A percentile compares a stretch with the other conserved stretches of the same genome.
Conservation (phyloP, 1,284 basidiomycete species). For the Leccinum holopus region DNA sequence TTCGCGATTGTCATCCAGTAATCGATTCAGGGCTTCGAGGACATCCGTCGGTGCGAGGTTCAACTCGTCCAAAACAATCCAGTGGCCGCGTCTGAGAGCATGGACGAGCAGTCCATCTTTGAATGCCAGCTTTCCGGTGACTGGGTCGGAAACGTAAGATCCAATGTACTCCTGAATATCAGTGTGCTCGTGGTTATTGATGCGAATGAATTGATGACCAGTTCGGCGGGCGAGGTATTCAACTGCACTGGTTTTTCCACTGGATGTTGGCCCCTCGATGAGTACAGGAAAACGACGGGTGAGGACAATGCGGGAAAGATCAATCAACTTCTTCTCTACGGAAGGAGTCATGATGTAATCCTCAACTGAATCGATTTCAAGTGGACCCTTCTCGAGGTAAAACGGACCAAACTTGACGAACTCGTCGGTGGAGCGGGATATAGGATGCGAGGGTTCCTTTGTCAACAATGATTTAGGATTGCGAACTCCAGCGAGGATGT, state of each 20-base stretch:
- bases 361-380: constrained; percentile 60
- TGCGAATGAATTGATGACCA: constrained; percentile 95
- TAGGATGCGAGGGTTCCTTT: constrained; percentile 64
- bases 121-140: constrained; percentile 91
- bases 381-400: constrained; percentile 80
- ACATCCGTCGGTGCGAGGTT: constrained; percentile 99
- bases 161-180: constrained; percentile 99
- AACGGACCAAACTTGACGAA: constrained; percentile 90
- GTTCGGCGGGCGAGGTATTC: constrained; percentile 94
- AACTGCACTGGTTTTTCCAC: constrained; percentile 96
- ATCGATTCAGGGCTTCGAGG: constrained; percentile 93
- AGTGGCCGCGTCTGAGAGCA: constrained; percentile 90
- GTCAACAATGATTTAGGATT: constrained; percentile 77
- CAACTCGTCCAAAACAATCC: constrained; percentile 98
- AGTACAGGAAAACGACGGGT: constrained; percentile 92
- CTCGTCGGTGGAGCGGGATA: constrained; percentile 47
- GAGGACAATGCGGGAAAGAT: constrained; percentile 88
- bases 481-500: constrained; percentile 81
- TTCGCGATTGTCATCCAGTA: constrained; percentile 98
- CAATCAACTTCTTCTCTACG: constrained; percentile 92
- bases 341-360: constrained; percentile 96
- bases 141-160: constrained; percentile 92
- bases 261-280: constrained; percentile 97
- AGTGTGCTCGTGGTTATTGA: constrained; percentile 99
- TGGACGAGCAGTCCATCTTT: constrained; percentile 94